Evolutionary conservation across 345 rosid species (phyloP).

Genomic region (Cardiospermum halicacabum): DNA sequence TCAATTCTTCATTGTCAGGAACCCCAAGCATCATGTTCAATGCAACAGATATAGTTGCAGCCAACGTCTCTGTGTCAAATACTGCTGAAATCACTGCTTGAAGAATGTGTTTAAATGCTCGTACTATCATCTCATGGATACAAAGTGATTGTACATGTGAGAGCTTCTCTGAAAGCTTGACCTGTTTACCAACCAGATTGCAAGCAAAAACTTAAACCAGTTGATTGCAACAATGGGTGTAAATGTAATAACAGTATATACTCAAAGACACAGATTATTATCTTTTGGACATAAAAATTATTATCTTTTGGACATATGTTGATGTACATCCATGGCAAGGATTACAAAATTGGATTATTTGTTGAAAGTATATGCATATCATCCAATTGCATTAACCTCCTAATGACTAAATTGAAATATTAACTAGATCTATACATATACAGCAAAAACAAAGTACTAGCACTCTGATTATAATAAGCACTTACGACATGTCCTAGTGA

Average conservation of each 20-base stretch:
- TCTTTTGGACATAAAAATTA: neutral
- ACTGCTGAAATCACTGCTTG: slow-evolving; percentile 84
- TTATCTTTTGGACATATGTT: neutral
- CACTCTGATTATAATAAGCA: slow-evolving; percentile 15
- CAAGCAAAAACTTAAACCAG: slow-evolving; percentile 12
- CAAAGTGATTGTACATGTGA: slow-evolving; percentile 96
- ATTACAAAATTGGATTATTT: neutral
- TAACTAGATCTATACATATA: neutral
- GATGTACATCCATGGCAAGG: neutral
- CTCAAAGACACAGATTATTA: too few relatives aligned
- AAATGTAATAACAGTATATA: neutral
- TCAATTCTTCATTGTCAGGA: slow-evolving; percentile 46
- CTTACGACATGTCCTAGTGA: slow-evolving; percentile 95
- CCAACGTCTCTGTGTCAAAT: slow-evolving; percentile 52
- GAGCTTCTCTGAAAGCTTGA: slow-evolving; percentile 87
- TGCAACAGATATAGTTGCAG: slow-evolving; percentile 73
- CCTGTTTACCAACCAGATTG: slow-evolving; percentile 42
- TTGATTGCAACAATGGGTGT: neutral
- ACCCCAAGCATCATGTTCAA: slow-evolving; percentile 91
- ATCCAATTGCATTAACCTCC: slow-evolving; percentile 6
- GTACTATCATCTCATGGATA: slow-evolving; percentile 94
- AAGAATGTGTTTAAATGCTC: slow-evolving; percentile 90
- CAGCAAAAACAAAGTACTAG: slow-evolving; percentile 14
- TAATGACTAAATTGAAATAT: neutral
- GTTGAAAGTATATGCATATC: neutral